Evolutionary conservation across 108 stramenopile genomes (phyloP), one percentile per base, ranked within the genome.

Genomic region (Epipyxis sp.): DNA sequence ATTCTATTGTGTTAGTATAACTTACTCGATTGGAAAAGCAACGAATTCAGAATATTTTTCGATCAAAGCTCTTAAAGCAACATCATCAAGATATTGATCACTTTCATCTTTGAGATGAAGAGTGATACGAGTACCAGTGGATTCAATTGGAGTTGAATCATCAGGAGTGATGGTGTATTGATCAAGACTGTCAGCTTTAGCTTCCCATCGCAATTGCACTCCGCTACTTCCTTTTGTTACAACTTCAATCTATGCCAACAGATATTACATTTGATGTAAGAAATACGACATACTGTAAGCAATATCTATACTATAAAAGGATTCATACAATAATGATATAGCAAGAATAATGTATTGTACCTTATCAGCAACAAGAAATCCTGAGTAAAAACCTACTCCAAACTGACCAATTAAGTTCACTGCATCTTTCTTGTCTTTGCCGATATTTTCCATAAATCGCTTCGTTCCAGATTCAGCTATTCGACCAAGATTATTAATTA

Each of bases 381-480:
- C 84, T n/a, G 86, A 86, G 82, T 86, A 86, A 77, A 86, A 86
- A 0, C 86, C 86, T 0, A 86, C 86, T 29, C 86, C 86, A 40
- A 86, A 86, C 79, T 86, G 86, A 10, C 86, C 86, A 44, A 86
- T 86, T 71, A 86, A 42, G 6, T 77, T 84, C 44, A 85, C 42
- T 42, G 84, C 85, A 16, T 76, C 77, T 16, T 57, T 57, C 34
- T 82, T 81, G 3, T 81, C 80, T 80, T 83, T 78, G 1, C 44
- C 71, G 54, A 80, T 65, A 25, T 69, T 59, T 76, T 96, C 90
- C 27, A 90, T 65, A 80, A 94, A 96, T 39, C 89, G 90, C 54
- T 88, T 87, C 1, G 95, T 96, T 29, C 95, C 93, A 44, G 87
- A 88, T 59, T 94, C 92, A 6, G 97, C 97, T 80, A 98, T 98